Evolutionary conservation across 2,329 filamentous ascomycete species (phyloP).

Genomic region (Hypoxylon sp.): DNA sequence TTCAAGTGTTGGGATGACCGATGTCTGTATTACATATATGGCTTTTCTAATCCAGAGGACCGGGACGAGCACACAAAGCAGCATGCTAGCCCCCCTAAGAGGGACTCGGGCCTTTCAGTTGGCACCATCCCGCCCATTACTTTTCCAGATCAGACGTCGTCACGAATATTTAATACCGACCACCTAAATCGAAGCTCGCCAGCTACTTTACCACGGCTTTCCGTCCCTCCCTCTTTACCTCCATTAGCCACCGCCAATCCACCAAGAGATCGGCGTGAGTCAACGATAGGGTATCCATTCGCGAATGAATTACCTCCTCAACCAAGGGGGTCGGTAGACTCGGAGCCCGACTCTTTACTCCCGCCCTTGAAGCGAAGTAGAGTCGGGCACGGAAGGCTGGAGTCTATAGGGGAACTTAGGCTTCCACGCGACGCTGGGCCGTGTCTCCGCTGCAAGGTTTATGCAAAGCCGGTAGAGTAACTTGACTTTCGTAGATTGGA

Average conservation of each 20-base stretch:
- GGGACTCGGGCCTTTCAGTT: slow-evolving; percentile 63
- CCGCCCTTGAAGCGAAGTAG: slow-evolving; percentile 70
- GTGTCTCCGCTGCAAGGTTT: slow-evolving; percentile 67
- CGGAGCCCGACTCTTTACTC: slow-evolving; percentile 66
- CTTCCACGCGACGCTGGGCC: slow-evolving; percentile 64
- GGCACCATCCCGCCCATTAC: slow-evolving; percentile 57
- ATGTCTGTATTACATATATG: slow-evolving; percentile 72
- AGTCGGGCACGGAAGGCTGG: slow-evolving; percentile 66
- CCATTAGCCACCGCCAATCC: slow-evolving; percentile 56
- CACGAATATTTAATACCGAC: slow-evolving; percentile 54
- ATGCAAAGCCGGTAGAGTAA: slow-evolving; percentile 62
- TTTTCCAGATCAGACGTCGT: slow-evolving; percentile 55
- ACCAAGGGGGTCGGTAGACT: slow-evolving; percentile 61
- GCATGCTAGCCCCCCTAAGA: slow-evolving; percentile 61
- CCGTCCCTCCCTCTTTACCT: slow-evolving; percentile 56
- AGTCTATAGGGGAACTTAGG: slow-evolving; percentile 71
- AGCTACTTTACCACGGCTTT: slow-evolving; percentile 59
- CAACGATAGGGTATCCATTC: slow-evolving; percentile 59
- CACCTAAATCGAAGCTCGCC: slow-evolving; percentile 57
- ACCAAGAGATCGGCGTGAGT: slow-evolving; percentile 60
- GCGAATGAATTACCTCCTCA: slow-evolving; percentile 58
- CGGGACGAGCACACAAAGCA: slow-evolving; percentile 66
- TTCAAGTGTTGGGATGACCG: slow-evolving; percentile 70
- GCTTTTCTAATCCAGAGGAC: slow-evolving; percentile 66
- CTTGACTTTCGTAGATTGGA: neutral